phyloP scores from a whole-genome alignment of 176 grass and related monocot species.

The Carex cristatella region DNA sequence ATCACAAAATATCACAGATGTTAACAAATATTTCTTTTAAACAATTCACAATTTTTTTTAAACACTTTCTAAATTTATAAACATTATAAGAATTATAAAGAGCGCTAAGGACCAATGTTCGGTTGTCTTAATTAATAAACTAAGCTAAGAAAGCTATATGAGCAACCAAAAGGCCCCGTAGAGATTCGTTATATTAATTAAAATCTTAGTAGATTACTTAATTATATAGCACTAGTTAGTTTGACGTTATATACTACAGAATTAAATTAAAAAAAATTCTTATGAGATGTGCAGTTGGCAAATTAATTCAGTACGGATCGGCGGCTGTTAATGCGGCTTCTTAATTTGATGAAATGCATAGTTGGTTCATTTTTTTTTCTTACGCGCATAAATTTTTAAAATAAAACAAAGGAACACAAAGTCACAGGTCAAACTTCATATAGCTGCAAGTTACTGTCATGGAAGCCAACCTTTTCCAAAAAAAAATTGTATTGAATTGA shows the following conservation, averaged over 20 bases:
- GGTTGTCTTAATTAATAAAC: no score
- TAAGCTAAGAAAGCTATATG: no score
- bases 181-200: no score
- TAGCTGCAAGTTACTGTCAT: background rate
- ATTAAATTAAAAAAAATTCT: background rate
- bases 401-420: background rate
- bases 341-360: background rate
- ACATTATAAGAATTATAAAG: no score
- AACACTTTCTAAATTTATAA: no score
- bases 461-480: background rate
- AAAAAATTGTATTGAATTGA: background rate
- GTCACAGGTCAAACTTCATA: background rate
- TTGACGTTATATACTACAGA: background rate
- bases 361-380: background rate
- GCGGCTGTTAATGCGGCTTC: background rate
- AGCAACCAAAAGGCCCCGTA: no score
- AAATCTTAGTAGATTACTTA: background rate
- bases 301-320: background rate
- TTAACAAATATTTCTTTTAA: no score
- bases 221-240: background rate
- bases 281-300: background rate
- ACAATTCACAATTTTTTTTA: no score
- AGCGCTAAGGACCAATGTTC: no score
- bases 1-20: no score
- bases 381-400: background rate